A percentile compares a stretch with the other conserved stretches of the same genome.
These are phyloP conservation scores for Phytophthora melonis DNA, from an alignment of 352 stramenopile species.

Conservation along the genomic window DNA sequence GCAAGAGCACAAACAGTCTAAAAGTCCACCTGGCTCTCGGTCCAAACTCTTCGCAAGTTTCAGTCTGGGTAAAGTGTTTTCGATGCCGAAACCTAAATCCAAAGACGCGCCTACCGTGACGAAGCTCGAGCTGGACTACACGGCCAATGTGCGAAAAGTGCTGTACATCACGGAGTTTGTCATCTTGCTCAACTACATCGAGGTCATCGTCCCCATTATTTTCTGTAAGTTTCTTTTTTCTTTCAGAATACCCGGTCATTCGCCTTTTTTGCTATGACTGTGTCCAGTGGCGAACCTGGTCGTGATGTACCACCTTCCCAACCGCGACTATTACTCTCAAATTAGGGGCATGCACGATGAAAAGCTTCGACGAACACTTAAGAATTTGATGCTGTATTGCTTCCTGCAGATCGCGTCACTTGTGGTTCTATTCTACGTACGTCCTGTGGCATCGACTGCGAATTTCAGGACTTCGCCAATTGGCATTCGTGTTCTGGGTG, in stretches of 20 bases:
- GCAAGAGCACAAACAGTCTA: too few relatives aligned
- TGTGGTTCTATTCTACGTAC: conserved; percentile 35
- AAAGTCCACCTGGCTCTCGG: too few relatives aligned
- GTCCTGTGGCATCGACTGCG: conserved; percentile 30
- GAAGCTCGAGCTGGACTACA: conserved; percentile 31
- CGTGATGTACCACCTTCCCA: conserved; percentile 44
- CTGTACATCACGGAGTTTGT: conserved; percentile 60
- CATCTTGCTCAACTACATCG: conserved; percentile 51
- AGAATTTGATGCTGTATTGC: conserved; percentile 48
- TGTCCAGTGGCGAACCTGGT: conserved; percentile 33
- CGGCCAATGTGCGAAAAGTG: conserved; percentile 26
- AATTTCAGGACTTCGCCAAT: conserved; percentile 36
- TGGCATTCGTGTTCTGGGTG: conserved; percentile 54
- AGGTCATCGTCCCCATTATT: conserved; percentile 50
- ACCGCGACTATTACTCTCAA: conserved; percentile 40
- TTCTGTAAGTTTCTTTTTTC: conserved; percentile 39
- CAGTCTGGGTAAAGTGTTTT: conserved; percentile 21
- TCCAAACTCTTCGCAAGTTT: background rate
- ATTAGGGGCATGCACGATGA: conserved; percentile 30
- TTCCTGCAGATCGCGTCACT: conserved; percentile 52
- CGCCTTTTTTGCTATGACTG: too few relatives aligned
- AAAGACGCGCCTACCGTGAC: background rate
- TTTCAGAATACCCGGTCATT: too few relatives aligned
- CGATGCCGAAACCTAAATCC: background rate
- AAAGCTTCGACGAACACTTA: conserved; percentile 23